A percentile compares a stretch with the other conserved stretches of the same genome.
phyloP scores from a whole-genome alignment of 768 basidiomycete species.

The Lactarius vividus region DNA sequence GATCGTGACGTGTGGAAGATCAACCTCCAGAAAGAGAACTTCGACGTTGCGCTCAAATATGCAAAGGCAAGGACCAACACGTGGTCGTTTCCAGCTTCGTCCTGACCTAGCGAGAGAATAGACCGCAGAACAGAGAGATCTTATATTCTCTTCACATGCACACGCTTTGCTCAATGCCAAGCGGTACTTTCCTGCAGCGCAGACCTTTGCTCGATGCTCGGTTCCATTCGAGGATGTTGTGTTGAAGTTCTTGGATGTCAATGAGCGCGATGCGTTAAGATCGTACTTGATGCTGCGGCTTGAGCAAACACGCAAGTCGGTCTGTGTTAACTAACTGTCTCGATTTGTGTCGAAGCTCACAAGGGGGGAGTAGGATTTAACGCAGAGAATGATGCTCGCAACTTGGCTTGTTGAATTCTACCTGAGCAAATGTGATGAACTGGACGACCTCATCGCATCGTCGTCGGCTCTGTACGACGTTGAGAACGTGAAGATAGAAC shows the following conservation, averaged over 20 bases:
- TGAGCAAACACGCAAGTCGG: constrained; percentile 80
- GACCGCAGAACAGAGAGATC: constrained; percentile 87
- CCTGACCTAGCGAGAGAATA: constrained; percentile 33
- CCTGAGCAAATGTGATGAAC: constrained; percentile 91
- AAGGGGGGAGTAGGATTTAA: constrained; percentile 60
- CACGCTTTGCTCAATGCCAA: constrained; percentile 73
- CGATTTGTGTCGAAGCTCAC: not conserved
- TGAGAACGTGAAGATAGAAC: constrained; percentile 79
- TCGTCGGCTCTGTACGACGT: constrained; percentile 79
- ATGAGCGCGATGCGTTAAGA: constrained; percentile 86
- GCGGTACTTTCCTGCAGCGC: constrained; percentile 87
- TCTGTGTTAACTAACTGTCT: constrained; percentile 37
- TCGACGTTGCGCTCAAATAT: constrained; percentile 74
- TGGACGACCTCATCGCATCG: constrained; percentile 91
- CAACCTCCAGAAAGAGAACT: constrained; percentile 74
- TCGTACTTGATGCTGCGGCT: constrained; percentile 87
- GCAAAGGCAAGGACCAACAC: constrained; percentile 58
- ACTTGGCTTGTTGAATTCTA: constrained; percentile 99
- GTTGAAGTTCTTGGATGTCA: constrained; percentile 84
- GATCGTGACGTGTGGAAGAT: constrained; percentile 94
- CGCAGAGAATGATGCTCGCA: constrained; percentile 95
- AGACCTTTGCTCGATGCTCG: constrained; percentile 87
- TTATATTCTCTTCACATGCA: constrained; percentile 80
- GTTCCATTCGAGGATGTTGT: constrained; percentile 88
- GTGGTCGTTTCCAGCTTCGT: not conserved